Evolutionary conservation across 495 filamentous ascomycete genomes (phyloP).

Genomic region (Saxophila tyrrhenica): DNA sequence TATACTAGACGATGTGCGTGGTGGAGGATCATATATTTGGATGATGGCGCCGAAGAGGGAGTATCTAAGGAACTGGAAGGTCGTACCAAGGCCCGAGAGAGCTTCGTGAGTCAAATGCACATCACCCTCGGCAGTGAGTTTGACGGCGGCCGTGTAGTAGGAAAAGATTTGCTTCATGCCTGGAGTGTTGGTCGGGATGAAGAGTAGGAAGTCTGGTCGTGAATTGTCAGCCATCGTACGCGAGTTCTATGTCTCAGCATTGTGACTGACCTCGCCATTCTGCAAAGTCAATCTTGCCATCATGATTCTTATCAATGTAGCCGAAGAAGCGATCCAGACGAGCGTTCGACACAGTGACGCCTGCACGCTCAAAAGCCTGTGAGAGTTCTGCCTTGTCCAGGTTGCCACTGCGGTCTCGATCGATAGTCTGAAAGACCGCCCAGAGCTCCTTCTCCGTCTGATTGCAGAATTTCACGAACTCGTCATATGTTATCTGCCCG

Average conservation of each 20-base stretch:
- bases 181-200: constrained; percentile 66
- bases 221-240: constrained; percentile 11
- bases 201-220: constrained; percentile 82
- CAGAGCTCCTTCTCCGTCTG: constrained; percentile 72
- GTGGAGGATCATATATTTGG: constrained; percentile 21
- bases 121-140: constrained; percentile 88
- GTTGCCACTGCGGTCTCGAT: constrained; percentile 75
- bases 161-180: constrained; percentile 76
- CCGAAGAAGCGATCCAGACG: constrained; percentile 76
- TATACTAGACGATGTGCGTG: neutral
- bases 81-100: constrained; percentile 89
- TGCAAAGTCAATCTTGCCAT: constrained; percentile 78
- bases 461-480: constrained; percentile 81
- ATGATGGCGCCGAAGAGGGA: constrained; percentile 57
- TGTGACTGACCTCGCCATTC: constrained; percentile 62
- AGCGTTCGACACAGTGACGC: constrained; percentile 63
- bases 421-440: constrained; percentile 75
- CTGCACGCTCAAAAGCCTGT: constrained; percentile 63
- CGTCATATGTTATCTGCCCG: constrained; percentile 79
- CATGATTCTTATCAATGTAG: constrained; percentile 80
- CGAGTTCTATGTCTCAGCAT: neutral
- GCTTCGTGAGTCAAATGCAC: constrained; percentile 80
- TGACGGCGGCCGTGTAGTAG: constrained; percentile 84
- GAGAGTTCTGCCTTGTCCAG: constrained; percentile 76
- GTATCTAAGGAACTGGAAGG: constrained; percentile 58